Evolutionary conservation across 805 yeast species (phyloP), one percentile per base, ranked within the genome.

Genomic region (Ogataea nitratoaversa): DNA sequence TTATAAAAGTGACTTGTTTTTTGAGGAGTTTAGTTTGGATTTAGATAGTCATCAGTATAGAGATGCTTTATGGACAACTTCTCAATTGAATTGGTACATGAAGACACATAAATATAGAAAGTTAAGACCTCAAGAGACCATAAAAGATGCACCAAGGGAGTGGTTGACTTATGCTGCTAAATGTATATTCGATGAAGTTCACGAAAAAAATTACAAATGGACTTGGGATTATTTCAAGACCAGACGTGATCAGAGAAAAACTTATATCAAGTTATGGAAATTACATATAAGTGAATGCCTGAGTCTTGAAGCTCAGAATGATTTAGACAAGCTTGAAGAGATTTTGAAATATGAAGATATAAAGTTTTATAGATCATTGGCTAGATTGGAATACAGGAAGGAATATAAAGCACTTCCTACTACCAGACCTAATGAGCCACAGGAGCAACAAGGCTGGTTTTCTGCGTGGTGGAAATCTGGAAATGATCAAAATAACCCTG

Each of bases 21-120:
- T 90, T 60, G 90, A 90, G 38, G 95, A 93, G 55, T 82, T 95
- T 52, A 84, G 95, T n/a, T 66, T 95, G 12, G 87, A 83, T 40
- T 67, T 93, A 42, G 93, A 91, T 57, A 80, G 91, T 41, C 74
- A 76, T 37, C 97, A 91, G 59, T 93, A 93, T 59, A 72, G 84
- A 30, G 93, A 86, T 55, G 71, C 87, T 2, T 66, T 95, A 27
- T 78, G 85, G 71, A 81, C 95, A 1, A 79, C 90, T 6, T 85
- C 95, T 2, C 79, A 82, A 45, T 78, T 87, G 56, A 88, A 85
- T 47, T 78, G 91, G 76, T 84, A 78, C 52, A 69, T 76, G 50
- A 81, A 80, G 47, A 85, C 96, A 0, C 79, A 80, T 46, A 84
- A 79, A 56, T 90, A 82, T 57, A 75, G 86, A 49, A 77, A 72